phyloP scores from a whole-genome alignment of 129 eudicot species.

The Centaurea solstitialis region DNA sequence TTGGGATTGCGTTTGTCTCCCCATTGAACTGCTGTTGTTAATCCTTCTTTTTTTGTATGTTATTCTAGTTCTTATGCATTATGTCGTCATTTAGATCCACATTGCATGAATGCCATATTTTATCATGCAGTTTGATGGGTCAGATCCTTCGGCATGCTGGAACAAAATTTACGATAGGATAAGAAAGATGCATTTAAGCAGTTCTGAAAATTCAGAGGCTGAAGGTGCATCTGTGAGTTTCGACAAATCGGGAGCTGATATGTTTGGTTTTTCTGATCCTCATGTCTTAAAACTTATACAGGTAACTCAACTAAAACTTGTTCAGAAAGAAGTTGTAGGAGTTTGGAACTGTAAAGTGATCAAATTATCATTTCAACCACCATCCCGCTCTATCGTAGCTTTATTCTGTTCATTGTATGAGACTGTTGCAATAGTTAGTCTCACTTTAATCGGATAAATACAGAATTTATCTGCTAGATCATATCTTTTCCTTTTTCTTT shows the following conservation, averaged over 20 bases:
- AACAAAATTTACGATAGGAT: slow-evolving; percentile 56
- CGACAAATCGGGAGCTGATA: slow-evolving; percentile 66
- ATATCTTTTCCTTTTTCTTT: neutral
- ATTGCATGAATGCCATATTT: slow-evolving; percentile 10
- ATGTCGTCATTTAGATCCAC: neutral
- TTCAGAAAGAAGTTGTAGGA: neutral
- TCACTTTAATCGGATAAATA: slow-evolving; percentile 7
- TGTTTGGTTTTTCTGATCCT: slow-evolving; percentile 92
- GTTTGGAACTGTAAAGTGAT: slow-evolving; percentile 10
- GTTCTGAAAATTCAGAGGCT: slow-evolving; percentile 40
- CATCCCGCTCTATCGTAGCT: neutral
- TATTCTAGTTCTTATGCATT: neutral
- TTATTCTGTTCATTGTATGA: neutral
- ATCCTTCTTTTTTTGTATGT: slow-evolving; percentile 2
- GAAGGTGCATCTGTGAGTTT: slow-evolving; percentile 34
- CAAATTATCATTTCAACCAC: neutral
- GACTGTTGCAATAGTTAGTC: slow-evolving; percentile 7
- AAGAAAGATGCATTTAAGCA: slow-evolving; percentile 39
- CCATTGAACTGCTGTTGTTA: slow-evolving; percentile 2
- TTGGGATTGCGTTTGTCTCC: neutral
- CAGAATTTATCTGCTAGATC: neutral
- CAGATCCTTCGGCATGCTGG: slow-evolving; percentile 82
- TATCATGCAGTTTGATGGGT: slow-evolving; percentile 63
- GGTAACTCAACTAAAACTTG: slow-evolving; percentile 41
- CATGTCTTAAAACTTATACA: slow-evolving; percentile 67